A percentile compares a stretch with the other conserved stretches of the same genome.
Conservation (phyloP, 257 asterid genomes). For the Cruciata laevipes region DNA sequence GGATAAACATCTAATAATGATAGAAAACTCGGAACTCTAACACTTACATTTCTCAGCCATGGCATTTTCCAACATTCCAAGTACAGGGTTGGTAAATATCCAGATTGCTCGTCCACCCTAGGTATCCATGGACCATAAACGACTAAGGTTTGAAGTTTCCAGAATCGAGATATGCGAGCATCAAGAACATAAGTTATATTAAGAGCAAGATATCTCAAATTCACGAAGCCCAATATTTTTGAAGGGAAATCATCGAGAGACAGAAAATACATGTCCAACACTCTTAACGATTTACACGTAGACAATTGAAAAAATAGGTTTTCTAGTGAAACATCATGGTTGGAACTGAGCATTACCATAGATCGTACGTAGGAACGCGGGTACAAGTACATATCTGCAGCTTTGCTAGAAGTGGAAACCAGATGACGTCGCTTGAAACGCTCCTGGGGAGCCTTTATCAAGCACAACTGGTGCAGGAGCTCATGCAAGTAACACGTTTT, state of each 20-base stretch:
- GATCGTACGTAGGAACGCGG: slow-evolving; percentile 7
- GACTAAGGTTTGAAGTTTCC: slow-evolving; percentile 27
- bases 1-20: background rate
- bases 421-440: slow-evolving; percentile 28
- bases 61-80: slow-evolving; percentile 14
- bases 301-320: background rate
- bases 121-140: slow-evolving; percentile 18
- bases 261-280: slow-evolving; percentile 22
- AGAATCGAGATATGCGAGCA: slow-evolving; percentile 3
- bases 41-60: slow-evolving; percentile 21
- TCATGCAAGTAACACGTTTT: slow-evolving; percentile 33
- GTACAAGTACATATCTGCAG: slow-evolving; percentile 2
- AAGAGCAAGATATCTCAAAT: background rate
- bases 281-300: slow-evolving; percentile 22
- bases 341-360: background rate
- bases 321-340: background rate
- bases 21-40: slow-evolving; percentile 14
- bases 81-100: background rate
- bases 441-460: slow-evolving; percentile 28
- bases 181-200: slow-evolving; percentile 14
- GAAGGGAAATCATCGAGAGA: slow-evolving; percentile 10
- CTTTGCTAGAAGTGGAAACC: slow-evolving; percentile 12
- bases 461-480: slow-evolving; percentile 29
- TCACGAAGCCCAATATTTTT: background rate
- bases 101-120: background rate